These are phyloP conservation scores for Physcia stellaris DNA, from an alignment of 495 filamentous ascomycete species.

Conservation along the genomic window DNA sequence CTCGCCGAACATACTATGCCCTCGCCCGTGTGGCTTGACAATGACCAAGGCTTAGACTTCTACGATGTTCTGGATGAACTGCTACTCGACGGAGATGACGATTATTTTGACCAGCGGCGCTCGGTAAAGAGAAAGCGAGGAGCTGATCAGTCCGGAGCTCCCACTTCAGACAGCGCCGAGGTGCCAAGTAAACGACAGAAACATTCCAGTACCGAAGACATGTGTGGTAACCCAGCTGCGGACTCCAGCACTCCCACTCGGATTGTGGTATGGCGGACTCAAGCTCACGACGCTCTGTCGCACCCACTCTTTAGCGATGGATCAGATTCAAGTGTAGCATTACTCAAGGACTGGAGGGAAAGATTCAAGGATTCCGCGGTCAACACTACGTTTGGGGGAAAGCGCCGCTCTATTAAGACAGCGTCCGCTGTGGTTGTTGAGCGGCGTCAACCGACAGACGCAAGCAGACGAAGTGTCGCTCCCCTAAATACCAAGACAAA, in stretches of 20 bases:
- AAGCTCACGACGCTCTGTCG: constrained; percentile 17
- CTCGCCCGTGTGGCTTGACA: constrained; percentile 26
- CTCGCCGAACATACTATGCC: constrained; percentile 30
- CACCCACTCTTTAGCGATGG: constrained; percentile 27
- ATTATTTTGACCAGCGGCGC: constrained; percentile 38
- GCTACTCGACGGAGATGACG: constrained; percentile 36
- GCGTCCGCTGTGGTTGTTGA: neutral
- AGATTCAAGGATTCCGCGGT: constrained; percentile 22
- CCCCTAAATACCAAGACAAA: neutral
- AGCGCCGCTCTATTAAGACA: neutral
- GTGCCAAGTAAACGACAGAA: constrained; percentile 2
- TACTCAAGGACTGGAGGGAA: constrained; percentile 40
- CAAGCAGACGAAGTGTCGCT: neutral
- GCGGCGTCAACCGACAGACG: neutral
- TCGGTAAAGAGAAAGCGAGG: constrained; percentile 14
- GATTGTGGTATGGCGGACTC: constrained; percentile 27
- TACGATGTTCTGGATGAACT: constrained; percentile 35
- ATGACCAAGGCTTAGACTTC: constrained; percentile 28
- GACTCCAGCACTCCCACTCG: constrained; percentile 9
- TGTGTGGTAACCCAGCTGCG: too few species aligned
- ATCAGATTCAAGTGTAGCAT: constrained; percentile 29
- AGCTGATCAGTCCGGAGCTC: constrained; percentile 7
- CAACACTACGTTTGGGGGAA: neutral
- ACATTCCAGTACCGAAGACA: constrained; percentile 1
- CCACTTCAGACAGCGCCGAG: neutral